Base-by-base conservation (phyloP, 208 protist genomes). In the Leishmania arabica region DNA sequence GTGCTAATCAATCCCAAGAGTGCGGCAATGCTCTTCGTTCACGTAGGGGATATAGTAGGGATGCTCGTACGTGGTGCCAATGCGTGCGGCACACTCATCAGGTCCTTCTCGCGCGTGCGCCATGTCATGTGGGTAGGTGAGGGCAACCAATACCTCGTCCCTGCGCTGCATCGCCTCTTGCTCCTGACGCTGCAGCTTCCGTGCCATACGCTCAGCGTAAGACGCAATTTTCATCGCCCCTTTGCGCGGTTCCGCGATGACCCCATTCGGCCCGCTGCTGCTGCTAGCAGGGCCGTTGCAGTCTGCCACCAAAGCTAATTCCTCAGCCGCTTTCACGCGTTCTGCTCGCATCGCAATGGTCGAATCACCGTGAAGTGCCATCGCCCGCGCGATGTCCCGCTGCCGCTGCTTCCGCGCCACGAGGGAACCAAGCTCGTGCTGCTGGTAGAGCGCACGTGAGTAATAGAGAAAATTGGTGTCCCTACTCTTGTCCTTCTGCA, bases 391-490 rank as follows among this genome's bases (percentile, higher is more conserved):
- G 7, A 78, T 53, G 31, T 87, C 81, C 27, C 73, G 83, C 34
- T 24, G 72, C 54, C 78, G 84, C 62, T 83, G 75, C 58, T 91
- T 66, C 49, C 37, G 34, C 77, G 80, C 82, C 64, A 88, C 81
- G 15, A 82, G 77, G 19, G 31, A n/a, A 27, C 80, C 87, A 31
- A 89, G 88, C 73, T 93, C 86, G 0, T 34, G 76, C 70, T 90
- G 83, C 79, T 93, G 89, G 58, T 96, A 96, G 7, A 66, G n/a
- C 24, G 81, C 82, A 4, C 78, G 87, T 11, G 85, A 75, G 19
- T 88, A 91, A 21, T 84, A 74, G 9, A 96, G 85, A 2, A 94
- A 68, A 11, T 68, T 77, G 5, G 85, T 77, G 68, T 96, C 89
- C 64, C 91, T 86, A 7, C 66, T 76, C 3, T 53, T 27, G 54